Conservation (phyloP, 306 rosid genomes). For the Fragaria iinumae region DNA sequence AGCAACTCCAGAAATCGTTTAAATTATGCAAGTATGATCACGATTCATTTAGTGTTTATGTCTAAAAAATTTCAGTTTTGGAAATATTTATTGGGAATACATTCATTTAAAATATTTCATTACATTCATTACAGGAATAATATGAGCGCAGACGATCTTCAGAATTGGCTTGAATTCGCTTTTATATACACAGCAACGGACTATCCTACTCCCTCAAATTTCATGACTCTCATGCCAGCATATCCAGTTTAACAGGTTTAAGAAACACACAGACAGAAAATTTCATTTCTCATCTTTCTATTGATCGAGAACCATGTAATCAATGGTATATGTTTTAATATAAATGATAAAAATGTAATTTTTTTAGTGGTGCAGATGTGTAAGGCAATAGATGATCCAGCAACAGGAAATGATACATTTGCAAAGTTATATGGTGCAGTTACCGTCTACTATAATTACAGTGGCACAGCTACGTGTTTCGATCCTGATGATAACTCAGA, state of each 20-base stretch:
- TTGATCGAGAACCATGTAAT: no score
- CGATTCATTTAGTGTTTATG: background rate
- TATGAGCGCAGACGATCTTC: slow-evolving; percentile 15
- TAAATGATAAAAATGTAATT: background rate
- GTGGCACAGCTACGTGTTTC: slow-evolving; percentile 59
- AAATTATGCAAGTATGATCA: slow-evolving; percentile 58
- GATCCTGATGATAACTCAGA: slow-evolving; percentile 57
- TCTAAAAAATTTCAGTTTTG: background rate
- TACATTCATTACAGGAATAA: slow-evolving; percentile 23
- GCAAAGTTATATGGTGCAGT: slow-evolving; percentile 67
- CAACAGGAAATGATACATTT: slow-evolving; percentile 41
- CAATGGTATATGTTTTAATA: no score
- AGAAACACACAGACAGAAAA: background rate
- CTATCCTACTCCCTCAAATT: slow-evolving; percentile 86
- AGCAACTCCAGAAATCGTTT: slow-evolving; percentile 53
- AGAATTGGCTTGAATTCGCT: slow-evolving; percentile 49
- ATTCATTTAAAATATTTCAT: background rate
- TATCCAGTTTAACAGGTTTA: slow-evolving; percentile 73
- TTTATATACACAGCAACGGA: slow-evolving; percentile 55
- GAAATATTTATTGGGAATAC: background rate
- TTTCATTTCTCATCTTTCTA: no score
- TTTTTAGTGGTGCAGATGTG: slow-evolving; percentile 54
- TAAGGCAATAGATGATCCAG: slow-evolving; percentile 58
- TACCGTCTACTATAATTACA: slow-evolving; percentile 54
- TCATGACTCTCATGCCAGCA: slow-evolving; percentile 68